Percentiles rank a stretch among this genome's conserved stretches.
Conservation (phyloP, 1,284 basidiomycete genomes). For the Tylopilus orsonianus region DNA sequence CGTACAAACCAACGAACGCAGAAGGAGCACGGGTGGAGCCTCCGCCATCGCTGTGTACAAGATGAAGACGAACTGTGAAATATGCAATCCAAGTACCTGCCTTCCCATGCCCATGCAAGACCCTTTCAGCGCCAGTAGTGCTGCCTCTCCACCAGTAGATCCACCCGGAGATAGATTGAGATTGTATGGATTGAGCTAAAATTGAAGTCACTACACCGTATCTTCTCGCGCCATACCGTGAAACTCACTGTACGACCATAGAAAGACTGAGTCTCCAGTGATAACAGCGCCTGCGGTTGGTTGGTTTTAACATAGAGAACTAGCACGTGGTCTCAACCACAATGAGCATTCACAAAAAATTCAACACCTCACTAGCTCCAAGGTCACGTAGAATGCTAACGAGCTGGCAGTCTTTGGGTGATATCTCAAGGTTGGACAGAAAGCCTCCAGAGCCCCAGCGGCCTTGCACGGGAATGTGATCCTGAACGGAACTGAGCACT, state of each 20-base stretch:
- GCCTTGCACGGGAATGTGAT: slow-evolving; percentile 38
- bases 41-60: slow-evolving; percentile 24
- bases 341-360: not conserved
- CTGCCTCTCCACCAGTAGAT: slow-evolving; percentile 52
- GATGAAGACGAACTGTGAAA: not conserved
- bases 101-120: slow-evolving; percentile 52
- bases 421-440: slow-evolving; percentile 23
- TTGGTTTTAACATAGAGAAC: slow-evolving; percentile 52
- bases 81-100: slow-evolving; percentile 33
- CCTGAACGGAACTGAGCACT: slow-evolving; percentile 29
- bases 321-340: slow-evolving; percentile 9
- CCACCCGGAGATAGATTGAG: slow-evolving; percentile 46
- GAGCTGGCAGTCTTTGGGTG: slow-evolving; percentile 27
- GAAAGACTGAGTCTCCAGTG: slow-evolving; percentile 37
- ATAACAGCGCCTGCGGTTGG: slow-evolving; percentile 43
- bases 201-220: not conserved
- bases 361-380: slow-evolving; percentile 30
- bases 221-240: not conserved
- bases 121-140: slow-evolving; percentile 49
- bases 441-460: slow-evolving; percentile 46
- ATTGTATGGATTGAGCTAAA: slow-evolving; percentile 46
- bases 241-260: slow-evolving; percentile 41
- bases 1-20: slow-evolving; percentile 42
- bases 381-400: slow-evolving; percentile 31
- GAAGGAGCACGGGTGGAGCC: slow-evolving; percentile 42